Evolutionary conservation across 768 basidiomycete species (phyloP), one percentile per base, ranked within the genome.

Genomic region (Mycena alexandri): DNA sequence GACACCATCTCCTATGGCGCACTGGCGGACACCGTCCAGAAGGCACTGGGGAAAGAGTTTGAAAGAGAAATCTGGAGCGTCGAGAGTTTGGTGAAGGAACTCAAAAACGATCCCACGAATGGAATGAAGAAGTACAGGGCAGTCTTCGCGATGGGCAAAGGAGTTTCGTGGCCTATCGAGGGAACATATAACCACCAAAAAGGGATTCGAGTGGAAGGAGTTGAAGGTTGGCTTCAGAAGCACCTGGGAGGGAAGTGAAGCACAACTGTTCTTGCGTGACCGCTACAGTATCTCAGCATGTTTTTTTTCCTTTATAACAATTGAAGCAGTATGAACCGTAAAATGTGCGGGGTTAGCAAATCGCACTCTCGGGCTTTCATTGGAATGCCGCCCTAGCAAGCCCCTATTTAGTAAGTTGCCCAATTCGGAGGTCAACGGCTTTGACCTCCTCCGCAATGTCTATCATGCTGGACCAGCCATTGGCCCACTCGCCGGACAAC

Each of bases 1-100:
- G 78, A 79, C 29, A 79, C 78, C 14, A 21, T 76, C 38, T 70
- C 69, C 3, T 79, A 77, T 60, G 66, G 63, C 25, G 61, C 63
- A 50, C 51, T 79, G 5, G 77, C 76, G 14, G 69, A 75, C 16
- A 62, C 69, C 6, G 68, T 78, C 3, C 71, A 74, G 8, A 41
- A 56, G 29, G 55, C 65, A 16, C 51, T 70, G 11, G 67, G 63
- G 17, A 63, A 51, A 22, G 34, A 67, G 34, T 65, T 74, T 6
- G 43, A 38, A n/a, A 62, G 69, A 42, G 70, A 73, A 34, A 42
- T 71, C 17, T 75, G 71, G 73, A 62, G 46, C 2, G 41, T 75
- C 6, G 61, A 65, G 11, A 13, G 42, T 12, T 61, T 77, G 63
- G 57, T 59, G 44, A 42, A 69, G 53, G 38, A 66, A 24, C 63